Percentiles rank a stretch among this genome's conserved stretches.
phyloP scores from a whole-genome alignment of 148 eudicot genomes.

The Arctostaphylos glauca region DNA sequence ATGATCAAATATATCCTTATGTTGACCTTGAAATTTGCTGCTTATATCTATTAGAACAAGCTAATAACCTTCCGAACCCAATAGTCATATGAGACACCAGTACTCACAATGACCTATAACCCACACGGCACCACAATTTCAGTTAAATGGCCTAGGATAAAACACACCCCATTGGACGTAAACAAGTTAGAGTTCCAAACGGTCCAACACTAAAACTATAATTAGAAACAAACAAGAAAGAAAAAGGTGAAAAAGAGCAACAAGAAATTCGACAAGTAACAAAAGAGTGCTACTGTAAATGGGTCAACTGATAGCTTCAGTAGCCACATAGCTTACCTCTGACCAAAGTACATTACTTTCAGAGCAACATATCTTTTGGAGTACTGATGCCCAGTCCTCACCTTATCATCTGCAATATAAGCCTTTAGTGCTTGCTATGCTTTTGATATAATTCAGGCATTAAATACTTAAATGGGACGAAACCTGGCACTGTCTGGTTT shows the following conservation, averaged over 20 bases:
- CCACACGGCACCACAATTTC: not conserved
- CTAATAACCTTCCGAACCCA: not conserved
- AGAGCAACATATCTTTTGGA: constrained; percentile 75
- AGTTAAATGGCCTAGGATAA: not conserved
- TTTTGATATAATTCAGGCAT: not conserved
- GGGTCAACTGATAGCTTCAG: not conserved
- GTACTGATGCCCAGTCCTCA: constrained; percentile 28
- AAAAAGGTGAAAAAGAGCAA: not conserved
- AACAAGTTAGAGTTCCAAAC: not conserved
- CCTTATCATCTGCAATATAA: constrained; percentile 35
- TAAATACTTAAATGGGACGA: not conserved
- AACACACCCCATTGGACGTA: not conserved
- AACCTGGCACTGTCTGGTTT: constrained; percentile 25
- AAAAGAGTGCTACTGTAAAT: not conserved
- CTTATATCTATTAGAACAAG: not conserved
- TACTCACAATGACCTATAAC: not conserved
- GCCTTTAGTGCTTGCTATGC: not conserved
- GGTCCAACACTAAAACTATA: not conserved
- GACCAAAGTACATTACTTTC: constrained; percentile 91
- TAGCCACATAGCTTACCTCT: constrained; percentile 47
- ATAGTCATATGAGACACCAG: not conserved
- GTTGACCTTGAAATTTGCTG: not conserved
- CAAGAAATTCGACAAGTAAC: not conserved
- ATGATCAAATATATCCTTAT: not conserved
- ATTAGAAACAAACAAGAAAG: not conserved